Evolutionary conservation across 192 early-diverging fungal genomes (phyloP), one percentile per base, ranked within the genome.

Genomic region (Paraglomus brasilianum): DNA sequence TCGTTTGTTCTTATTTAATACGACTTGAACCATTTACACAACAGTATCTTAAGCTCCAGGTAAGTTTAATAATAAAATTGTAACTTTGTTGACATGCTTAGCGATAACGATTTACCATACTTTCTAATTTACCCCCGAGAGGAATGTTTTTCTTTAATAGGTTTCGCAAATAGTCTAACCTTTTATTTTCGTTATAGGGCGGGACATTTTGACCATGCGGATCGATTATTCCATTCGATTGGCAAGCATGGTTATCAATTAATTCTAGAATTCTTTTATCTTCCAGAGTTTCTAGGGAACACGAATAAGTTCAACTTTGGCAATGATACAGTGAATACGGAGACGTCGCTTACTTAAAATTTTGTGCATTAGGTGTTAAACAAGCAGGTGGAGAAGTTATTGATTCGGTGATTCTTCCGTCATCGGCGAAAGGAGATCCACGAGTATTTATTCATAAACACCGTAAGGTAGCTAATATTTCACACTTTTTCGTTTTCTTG

Each of bases 181-280:
- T 19, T 45, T 44, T 4, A n/a, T 44, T 42, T 21, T 64, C 8
- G 36, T 53, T 10, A 30, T 74, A 85, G 77, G 89, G 90, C 47
- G 91, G n/a, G 91, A 7, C 88, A 88, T 51, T 91, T 93, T 75
- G 91, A 93, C 73, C 91, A 93, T 70, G 90, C 91, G 0, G 91
- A 93, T 66, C 80, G 91, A 17, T 78, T 91, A 69, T 93, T 93
- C 58, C 85, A 92, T 69, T 92, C 91, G 0, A 78, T 93, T 63
- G 79, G 78, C 40, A 91, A 48, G 84, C 89, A 3, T 93, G 91
- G 91, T 73, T 80, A 55, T 92, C 90, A 98, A 76, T 86, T 98
- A 36, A 94, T 95, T 10, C 96, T 95, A 5, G 95, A 98, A 77
- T 98, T 98, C 76, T 98, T 90, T 67, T 98, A 94, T 78, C 69